Evolutionary conservation across 2,329 filamentous ascomycete genomes (phyloP).

Genomic region (Scytalidium sp.): DNA sequence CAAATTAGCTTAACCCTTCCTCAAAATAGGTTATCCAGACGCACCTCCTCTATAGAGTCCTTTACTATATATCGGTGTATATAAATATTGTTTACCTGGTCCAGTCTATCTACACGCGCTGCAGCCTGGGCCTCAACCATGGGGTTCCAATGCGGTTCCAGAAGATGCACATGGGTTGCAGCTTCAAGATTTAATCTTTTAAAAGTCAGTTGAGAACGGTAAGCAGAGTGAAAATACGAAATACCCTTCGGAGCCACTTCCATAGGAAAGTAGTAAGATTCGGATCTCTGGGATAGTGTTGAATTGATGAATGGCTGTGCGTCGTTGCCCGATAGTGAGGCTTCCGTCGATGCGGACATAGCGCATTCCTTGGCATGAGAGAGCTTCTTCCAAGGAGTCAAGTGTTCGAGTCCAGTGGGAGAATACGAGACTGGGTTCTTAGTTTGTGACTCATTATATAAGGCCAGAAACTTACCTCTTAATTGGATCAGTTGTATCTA

Average conservation of each 20-base stretch:
- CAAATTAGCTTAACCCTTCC: too few relatives aligned
- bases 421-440: conserved; percentile 6
- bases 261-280: conserved; percentile 10
- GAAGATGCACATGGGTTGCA: conserved; percentile 19
- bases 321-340: conserved; percentile 1
- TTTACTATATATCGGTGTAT: conserved; percentile 22
- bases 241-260: conserved; percentile 10
- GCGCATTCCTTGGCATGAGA: neutral
- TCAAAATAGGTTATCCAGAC: too few relatives aligned
- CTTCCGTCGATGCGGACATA: conserved; percentile 6
- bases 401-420: conserved; percentile 10
- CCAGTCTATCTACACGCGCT: conserved; percentile 17
- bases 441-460: neutral
- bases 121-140: conserved; percentile 23
- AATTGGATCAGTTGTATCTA: neutral
- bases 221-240: conserved; percentile 7
- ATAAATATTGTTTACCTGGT: conserved; percentile 14
- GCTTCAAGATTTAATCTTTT: conserved; percentile 10
- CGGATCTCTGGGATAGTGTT: neutral
- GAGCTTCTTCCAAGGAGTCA: conserved; percentile 1
- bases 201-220: conserved; percentile 5
- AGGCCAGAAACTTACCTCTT: conserved; percentile 1
- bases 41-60: conserved; percentile 20
- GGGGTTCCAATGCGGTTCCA: conserved; percentile 28
- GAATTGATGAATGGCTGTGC: conserved; percentile 3